phyloP scores from a whole-genome alignment of 1,284 basidiomycete genomes.

The Rhodotorula sp. region DNA sequence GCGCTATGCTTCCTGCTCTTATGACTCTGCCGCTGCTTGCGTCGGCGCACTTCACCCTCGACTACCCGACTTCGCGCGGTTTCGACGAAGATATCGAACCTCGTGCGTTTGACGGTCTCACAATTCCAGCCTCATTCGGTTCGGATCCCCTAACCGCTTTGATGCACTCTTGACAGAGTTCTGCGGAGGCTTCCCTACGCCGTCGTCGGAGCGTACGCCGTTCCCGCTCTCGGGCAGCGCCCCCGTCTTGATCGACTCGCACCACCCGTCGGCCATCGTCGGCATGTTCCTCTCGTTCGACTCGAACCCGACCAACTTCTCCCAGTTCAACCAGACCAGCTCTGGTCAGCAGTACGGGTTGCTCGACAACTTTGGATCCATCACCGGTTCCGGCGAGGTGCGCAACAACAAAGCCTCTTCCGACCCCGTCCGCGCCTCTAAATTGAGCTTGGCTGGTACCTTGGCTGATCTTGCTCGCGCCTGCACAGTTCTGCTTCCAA shows the following conservation, averaged over 20 bases:
- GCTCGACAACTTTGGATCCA: slow-evolving; percentile 43
- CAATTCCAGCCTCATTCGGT: neutral
- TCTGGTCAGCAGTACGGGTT: slow-evolving; percentile 14
- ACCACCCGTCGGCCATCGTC: slow-evolving; percentile 61
- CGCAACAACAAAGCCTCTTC: neutral
- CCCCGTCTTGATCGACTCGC: slow-evolving; percentile 59
- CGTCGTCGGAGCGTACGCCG: slow-evolving; percentile 56
- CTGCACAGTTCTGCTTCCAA: slow-evolving; percentile 32
- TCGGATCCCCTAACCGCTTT: neutral
- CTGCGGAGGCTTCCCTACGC: slow-evolving; percentile 51
- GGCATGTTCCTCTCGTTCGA: slow-evolving; percentile 61
- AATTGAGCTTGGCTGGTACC: too few relatives aligned
- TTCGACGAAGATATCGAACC: slow-evolving; percentile 57
- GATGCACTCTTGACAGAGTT: slow-evolving; percentile 34
- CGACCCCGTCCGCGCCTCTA: neutral
- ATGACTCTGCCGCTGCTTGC: slow-evolving; percentile 52
- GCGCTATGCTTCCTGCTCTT: slow-evolving; percentile 25
- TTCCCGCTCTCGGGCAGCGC: slow-evolving; percentile 64
- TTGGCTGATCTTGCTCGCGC: neutral
- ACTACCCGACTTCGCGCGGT: slow-evolving; percentile 56
- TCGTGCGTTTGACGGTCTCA: slow-evolving; percentile 35
- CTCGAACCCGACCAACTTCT: slow-evolving; percentile 59
- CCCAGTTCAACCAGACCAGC: slow-evolving; percentile 59
- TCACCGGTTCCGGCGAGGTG: slow-evolving; percentile 29
- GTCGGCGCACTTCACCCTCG: slow-evolving; percentile 67